Conservation (phyloP, 106 monocot species). For the Phalaenopsis aphrodite region DNA sequence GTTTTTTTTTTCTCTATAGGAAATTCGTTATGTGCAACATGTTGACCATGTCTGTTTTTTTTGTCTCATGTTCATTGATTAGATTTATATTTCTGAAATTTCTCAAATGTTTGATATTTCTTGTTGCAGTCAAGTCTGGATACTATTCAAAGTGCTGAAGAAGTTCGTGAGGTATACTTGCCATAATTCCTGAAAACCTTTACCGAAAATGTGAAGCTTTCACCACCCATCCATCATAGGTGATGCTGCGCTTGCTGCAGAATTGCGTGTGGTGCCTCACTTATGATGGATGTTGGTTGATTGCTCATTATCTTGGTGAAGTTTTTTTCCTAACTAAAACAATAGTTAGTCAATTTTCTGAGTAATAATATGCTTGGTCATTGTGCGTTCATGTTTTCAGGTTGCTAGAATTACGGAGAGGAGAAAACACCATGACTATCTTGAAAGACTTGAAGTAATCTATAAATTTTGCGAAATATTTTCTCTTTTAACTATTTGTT, state of each 20-base stretch:
- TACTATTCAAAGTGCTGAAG: constrained; percentile 67
- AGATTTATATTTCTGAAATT: background rate
- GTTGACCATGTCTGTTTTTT: background rate
- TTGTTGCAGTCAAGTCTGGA: constrained; percentile 68
- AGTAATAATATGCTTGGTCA: background rate
- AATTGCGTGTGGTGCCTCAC: background rate
- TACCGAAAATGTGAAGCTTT: background rate
- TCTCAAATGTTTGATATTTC: constrained; percentile 1
- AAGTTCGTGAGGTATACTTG: constrained; percentile 69
- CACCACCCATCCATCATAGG: background rate
- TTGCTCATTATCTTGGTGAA: background rate
- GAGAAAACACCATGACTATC: constrained; percentile 61
- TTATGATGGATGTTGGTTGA: background rate
- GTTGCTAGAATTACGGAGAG: constrained; percentile 51
- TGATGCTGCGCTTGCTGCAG: background rate
- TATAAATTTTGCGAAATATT: background rate
- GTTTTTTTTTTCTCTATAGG: background rate
- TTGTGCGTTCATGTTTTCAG: constrained; percentile 28
- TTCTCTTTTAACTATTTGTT: background rate
- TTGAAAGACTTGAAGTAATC: constrained; percentile 71
- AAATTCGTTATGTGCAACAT: background rate
- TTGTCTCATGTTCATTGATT: background rate
- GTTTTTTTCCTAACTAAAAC: background rate
- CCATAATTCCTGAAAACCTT: background rate
- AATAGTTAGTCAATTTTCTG: background rate